A percentile compares a stretch with the other conserved stretches of the same genome.
Conservation (phyloP, 805 yeast genomes). For the Wickerhamiella allomyrinae region DNA sequence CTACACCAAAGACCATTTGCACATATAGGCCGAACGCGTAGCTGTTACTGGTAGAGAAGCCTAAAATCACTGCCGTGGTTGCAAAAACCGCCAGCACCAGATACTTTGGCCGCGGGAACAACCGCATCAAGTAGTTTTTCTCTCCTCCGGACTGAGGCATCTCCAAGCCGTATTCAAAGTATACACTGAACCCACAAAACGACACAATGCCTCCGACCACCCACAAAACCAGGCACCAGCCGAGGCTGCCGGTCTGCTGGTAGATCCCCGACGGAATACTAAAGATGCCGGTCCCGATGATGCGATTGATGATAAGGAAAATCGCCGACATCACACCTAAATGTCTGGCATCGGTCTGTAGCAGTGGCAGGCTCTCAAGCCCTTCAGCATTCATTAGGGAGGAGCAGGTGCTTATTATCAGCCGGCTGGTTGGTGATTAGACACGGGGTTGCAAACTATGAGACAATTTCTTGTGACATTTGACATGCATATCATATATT, state of each 20-base stretch:
- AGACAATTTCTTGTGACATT: too few relatives aligned
- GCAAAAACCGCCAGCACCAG: slow-evolving; percentile 38
- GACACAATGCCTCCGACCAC: slow-evolving; percentile 48
- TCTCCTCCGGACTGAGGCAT: slow-evolving; percentile 58
- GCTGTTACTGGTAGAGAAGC: slow-evolving; percentile 49
- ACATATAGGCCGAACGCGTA: slow-evolving; percentile 52
- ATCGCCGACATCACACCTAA: slow-evolving; percentile 25
- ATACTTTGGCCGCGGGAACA: slow-evolving; percentile 40
- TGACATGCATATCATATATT: too few relatives aligned
- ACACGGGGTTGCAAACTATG: too few relatives aligned
- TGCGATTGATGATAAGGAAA: slow-evolving; percentile 44
- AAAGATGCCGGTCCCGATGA: slow-evolving; percentile 65
- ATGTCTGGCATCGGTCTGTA: not conserved
- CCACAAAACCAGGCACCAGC: slow-evolving; percentile 43
- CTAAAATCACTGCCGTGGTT: slow-evolving; percentile 40
- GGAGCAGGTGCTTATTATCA: not conserved
- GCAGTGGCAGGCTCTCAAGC: not conserved
- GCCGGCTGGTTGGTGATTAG: too few relatives aligned
- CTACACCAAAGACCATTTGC: slow-evolving; percentile 31
- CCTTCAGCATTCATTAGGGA: not conserved
- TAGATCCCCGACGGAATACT: slow-evolving; percentile 53
- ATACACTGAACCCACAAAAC: slow-evolving; percentile 38
- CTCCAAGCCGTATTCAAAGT: slow-evolving; percentile 51
- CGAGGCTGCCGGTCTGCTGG: slow-evolving; percentile 43
- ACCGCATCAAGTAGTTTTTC: slow-evolving; percentile 48